Evolutionary conservation across 805 yeast genomes (phyloP).

Genomic region (Phaffomyces antillensis): DNA sequence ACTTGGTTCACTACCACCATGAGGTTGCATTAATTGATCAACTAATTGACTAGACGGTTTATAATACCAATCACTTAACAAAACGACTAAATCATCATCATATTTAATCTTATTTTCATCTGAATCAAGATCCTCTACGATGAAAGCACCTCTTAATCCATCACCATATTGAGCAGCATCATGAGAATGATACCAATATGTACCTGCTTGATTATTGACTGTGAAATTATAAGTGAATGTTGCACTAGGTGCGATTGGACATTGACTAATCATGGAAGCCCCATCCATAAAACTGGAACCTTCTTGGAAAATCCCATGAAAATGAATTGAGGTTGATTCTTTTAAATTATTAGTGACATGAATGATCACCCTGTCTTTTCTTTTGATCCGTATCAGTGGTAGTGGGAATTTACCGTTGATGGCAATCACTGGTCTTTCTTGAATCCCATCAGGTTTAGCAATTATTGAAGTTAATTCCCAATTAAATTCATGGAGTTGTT

Average conservation of each 20-base stretch:
- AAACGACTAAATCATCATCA: conserved; percentile 40
- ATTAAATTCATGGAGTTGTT: conserved; percentile 48
- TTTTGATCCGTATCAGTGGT: conserved; percentile 71
- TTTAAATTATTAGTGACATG: conserved; percentile 68
- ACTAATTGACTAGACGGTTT: conserved; percentile 29
- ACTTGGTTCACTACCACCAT: conserved; percentile 42
- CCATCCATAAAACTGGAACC: conserved; percentile 84
- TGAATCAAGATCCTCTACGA: conserved; percentile 55
- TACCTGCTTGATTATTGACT: conserved; percentile 72
- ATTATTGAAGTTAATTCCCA: conserved; percentile 59
- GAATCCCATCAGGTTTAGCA: conserved; percentile 34
- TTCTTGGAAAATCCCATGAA: conserved; percentile 83
- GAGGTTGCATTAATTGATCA: conserved; percentile 32
- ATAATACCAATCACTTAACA: conserved; percentile 46
- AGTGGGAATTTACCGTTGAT: conserved; percentile 62
- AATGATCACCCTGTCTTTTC: conserved; percentile 72
- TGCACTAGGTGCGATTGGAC: conserved; percentile 82
- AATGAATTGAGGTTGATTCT: conserved; percentile 72
- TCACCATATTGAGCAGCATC: conserved; percentile 86
- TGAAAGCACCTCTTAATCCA: conserved; percentile 77
- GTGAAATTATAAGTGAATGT: conserved; percentile 82
- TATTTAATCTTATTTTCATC: conserved; percentile 27
- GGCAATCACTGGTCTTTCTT: conserved; percentile 34
- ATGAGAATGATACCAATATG: conserved; percentile 98
- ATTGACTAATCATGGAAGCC: conserved; percentile 79